Conservation (phyloP, 768 basidiomycete species). For the Trametes maxima region DNA sequence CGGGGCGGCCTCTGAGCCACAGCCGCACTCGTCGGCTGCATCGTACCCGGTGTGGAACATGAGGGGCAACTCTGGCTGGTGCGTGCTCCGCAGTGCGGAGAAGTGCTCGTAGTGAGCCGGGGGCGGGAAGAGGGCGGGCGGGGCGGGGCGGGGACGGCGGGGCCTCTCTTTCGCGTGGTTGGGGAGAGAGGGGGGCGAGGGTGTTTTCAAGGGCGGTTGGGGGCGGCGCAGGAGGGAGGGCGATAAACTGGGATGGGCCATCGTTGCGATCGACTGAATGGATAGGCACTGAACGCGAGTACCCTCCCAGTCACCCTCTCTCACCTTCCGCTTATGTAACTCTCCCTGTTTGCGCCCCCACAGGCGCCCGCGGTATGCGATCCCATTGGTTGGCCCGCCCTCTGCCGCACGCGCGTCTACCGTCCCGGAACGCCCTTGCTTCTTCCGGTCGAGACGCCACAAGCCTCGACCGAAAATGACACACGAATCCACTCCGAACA, state of each 20-base stretch:
- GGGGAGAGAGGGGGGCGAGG: slow-evolving; percentile 6
- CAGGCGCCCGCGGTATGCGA: slow-evolving; percentile 1
- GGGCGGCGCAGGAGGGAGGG: slow-evolving; percentile 12
- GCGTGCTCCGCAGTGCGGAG: slow-evolving; percentile 24
- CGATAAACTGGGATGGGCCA: slow-evolving; percentile 21
- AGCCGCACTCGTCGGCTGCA: slow-evolving; percentile 8
- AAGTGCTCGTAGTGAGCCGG: slow-evolving; percentile 17
- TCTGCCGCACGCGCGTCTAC: too few relatives aligned
- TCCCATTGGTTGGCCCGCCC: slow-evolving; percentile 10
- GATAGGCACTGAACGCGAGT: slow-evolving; percentile 21
- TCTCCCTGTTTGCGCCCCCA: background rate
- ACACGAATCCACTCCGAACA: too few relatives aligned
- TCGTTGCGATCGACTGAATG: slow-evolving; percentile 22
- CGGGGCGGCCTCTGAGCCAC: background rate
- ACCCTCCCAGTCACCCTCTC: slow-evolving; percentile 26
- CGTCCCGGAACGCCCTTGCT: too few relatives aligned
- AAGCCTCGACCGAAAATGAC: too few relatives aligned
- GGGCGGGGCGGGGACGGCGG: background rate
- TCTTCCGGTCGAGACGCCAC: too few relatives aligned
- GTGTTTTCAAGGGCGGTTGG: background rate
- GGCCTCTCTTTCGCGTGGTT: background rate
- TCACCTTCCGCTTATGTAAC: slow-evolving; percentile 21
- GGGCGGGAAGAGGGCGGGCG: background rate
- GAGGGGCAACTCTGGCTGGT: slow-evolving; percentile 1
- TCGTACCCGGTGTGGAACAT: slow-evolving; percentile 12